Conservation (phyloP, 192 early-diverging fungal species). For the Backusella psychrophila region DNA sequence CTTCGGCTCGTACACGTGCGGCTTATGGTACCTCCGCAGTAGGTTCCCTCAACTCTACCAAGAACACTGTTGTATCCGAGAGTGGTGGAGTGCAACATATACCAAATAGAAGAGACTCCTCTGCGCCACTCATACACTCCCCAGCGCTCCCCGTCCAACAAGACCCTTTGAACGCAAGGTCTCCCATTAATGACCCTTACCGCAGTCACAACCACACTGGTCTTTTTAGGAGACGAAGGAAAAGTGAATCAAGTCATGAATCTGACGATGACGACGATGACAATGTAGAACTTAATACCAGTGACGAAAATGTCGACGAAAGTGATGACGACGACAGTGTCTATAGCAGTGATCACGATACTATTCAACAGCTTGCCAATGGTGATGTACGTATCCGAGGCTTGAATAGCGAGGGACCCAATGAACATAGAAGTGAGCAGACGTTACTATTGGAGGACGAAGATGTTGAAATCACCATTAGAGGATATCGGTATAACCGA, state of each 20-base stretch:
- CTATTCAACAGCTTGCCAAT: background rate
- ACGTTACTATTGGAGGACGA: conserved; percentile 66
- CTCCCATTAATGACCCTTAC: background rate
- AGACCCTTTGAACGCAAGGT: background rate
- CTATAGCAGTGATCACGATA: background rate
- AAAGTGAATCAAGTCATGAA: background rate
- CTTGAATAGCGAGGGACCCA: conserved; percentile 2
- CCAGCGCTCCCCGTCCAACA: conserved; percentile 10
- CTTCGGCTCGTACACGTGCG: conserved; percentile 25
- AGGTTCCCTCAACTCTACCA: background rate
- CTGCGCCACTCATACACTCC: conserved; percentile 35
- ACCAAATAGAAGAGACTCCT: conserved; percentile 27
- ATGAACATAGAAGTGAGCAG: conserved; percentile 18
- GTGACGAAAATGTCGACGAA: conserved; percentile 9
- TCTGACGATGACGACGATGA: conserved; percentile 16
- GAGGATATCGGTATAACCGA: conserved; percentile 59
- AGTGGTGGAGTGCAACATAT: background rate
- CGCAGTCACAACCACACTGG: background rate
- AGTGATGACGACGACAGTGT: conserved; percentile 3
- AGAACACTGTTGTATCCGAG: background rate
- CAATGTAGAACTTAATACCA: conserved; percentile 13
- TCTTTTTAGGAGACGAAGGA: conserved; percentile 11
- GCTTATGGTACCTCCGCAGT: conserved; percentile 26
- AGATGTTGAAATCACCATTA: conserved; percentile 60
- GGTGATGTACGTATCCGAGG: background rate